These are phyloP conservation scores for Tylopilus subfusipes DNA, from an alignment of 768 basidiomycete genomes.

Conservation along the genomic window DNA sequence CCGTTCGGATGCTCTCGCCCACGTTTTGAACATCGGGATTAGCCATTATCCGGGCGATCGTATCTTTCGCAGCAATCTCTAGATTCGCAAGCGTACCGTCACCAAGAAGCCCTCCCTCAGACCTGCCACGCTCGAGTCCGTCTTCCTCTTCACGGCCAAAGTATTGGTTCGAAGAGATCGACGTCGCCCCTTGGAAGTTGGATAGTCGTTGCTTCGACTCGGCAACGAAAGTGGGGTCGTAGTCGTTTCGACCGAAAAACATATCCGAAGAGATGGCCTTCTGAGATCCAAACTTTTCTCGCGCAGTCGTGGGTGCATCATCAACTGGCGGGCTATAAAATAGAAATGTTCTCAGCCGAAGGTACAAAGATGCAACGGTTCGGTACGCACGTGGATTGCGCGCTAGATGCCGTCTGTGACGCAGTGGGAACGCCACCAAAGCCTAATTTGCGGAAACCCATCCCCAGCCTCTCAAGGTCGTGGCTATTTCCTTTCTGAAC, in stretches of 20 bases:
- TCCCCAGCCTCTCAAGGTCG: conserved; percentile 55
- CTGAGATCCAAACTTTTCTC: conserved; percentile 87
- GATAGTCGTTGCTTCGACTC: conserved; percentile 83
- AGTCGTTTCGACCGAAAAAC: conserved; percentile 89
- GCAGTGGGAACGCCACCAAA: conserved; percentile 79
- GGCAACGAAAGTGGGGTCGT: conserved; percentile 64
- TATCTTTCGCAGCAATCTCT: conserved; percentile 70
- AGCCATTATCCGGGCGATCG: conserved; percentile 65
- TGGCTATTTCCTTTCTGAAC: conserved; percentile 41
- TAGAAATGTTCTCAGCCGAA: neutral
- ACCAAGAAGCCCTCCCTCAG: conserved; percentile 54
- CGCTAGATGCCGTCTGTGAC: conserved; percentile 48
- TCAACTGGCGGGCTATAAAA: conserved; percentile 35
- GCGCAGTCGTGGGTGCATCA: conserved; percentile 72
- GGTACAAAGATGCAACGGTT: neutral
- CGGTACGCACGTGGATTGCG: conserved; percentile 36
- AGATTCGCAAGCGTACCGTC: conserved; percentile 52
- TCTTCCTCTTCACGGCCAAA: conserved; percentile 91
- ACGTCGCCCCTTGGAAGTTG: conserved; percentile 85
- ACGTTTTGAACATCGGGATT: conserved; percentile 88
- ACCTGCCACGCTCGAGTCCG: conserved; percentile 35
- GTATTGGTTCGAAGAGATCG: conserved; percentile 95
- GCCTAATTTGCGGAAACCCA: conserved; percentile 76
- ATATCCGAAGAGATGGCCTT: conserved; percentile 98
- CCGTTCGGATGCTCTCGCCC: conserved; percentile 71